Conservation (phyloP, 768 basidiomycete species). For the Mycena capillaripes region DNA sequence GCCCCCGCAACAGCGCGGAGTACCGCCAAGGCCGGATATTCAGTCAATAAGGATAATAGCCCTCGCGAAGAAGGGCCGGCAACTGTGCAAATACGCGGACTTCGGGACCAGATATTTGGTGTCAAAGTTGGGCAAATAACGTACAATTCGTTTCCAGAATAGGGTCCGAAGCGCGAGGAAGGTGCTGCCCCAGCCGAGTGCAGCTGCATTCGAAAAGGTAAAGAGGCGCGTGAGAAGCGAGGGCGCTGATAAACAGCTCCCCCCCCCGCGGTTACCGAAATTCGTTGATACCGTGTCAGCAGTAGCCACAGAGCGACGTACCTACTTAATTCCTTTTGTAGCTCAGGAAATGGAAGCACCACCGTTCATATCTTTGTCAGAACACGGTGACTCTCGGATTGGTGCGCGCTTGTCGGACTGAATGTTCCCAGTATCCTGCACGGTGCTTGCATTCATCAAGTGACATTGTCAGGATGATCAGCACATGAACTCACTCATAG, state of each 20-base stretch:
- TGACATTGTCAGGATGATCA: not conserved
- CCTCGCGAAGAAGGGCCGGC: slow-evolving; percentile 28
- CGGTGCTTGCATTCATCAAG: not conserved
- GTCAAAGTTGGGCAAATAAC: slow-evolving; percentile 6
- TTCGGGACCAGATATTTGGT: slow-evolving; percentile 10
- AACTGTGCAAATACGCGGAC: slow-evolving; percentile 22
- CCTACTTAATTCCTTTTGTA: not conserved
- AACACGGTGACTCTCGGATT: not conserved
- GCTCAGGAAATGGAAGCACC: slow-evolving; percentile 14
- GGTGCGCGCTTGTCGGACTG: not conserved
- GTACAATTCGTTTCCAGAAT: slow-evolving; percentile 31
- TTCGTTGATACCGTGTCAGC: not conserved
- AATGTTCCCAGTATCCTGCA: not conserved
- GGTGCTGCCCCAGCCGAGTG: not conserved
- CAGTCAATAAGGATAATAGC: slow-evolving; percentile 16
- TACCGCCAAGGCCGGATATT: slow-evolving; percentile 27
- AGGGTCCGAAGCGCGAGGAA: slow-evolving; percentile 10
- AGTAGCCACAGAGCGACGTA: not conserved
- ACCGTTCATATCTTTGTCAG: not conserved
- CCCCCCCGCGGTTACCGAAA: slow-evolving; percentile 23
- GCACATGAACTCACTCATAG: not conserved
- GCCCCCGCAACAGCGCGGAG: slow-evolving; percentile 32
- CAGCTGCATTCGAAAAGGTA: slow-evolving; percentile 22
- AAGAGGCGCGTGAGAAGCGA: slow-evolving; percentile 22
- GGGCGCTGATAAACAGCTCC: slow-evolving; percentile 12